Conservation (phyloP, 306 rosid genomes). For the Trichosanthes truncata region DNA sequence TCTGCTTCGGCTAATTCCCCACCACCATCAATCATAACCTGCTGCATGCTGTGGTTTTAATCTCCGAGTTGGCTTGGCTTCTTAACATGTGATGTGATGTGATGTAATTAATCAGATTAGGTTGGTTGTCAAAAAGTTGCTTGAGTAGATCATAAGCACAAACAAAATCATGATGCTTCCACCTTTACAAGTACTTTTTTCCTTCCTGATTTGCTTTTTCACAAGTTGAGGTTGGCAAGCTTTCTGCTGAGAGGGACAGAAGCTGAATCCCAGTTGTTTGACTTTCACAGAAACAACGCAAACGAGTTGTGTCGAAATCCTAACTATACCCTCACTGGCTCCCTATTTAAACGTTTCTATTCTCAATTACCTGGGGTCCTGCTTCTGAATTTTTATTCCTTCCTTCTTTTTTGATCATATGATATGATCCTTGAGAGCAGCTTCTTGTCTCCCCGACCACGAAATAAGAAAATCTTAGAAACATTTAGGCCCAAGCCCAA, state of each 20-base stretch:
- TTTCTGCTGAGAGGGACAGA: not conserved
- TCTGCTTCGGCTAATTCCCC: not conserved
- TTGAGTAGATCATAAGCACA: not conserved
- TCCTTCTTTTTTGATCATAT: not conserved
- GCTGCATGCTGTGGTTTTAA: not conserved
- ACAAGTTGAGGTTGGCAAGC: not conserved
- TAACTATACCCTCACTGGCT: not conserved
- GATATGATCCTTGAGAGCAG: not conserved
- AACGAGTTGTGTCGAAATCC: not conserved
- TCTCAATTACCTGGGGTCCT: not conserved
- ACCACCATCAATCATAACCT: not conserved
- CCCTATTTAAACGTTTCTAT: not conserved
- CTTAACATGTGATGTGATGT: not conserved
- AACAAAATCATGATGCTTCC: not conserved
- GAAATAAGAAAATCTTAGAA: not conserved
- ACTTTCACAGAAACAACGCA: not conserved
- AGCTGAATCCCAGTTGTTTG: not conserved
- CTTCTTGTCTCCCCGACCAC: not conserved
- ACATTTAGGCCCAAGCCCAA: not conserved
- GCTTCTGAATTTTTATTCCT: not conserved
- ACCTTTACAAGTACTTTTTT: not conserved
- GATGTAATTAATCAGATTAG: not conserved
- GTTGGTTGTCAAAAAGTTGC: not conserved
- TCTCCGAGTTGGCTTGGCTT: not conserved
- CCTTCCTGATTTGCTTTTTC: not conserved